Conservation (phyloP, 352 stramenopile genomes). For the Phytophthora tentaculata region DNA sequence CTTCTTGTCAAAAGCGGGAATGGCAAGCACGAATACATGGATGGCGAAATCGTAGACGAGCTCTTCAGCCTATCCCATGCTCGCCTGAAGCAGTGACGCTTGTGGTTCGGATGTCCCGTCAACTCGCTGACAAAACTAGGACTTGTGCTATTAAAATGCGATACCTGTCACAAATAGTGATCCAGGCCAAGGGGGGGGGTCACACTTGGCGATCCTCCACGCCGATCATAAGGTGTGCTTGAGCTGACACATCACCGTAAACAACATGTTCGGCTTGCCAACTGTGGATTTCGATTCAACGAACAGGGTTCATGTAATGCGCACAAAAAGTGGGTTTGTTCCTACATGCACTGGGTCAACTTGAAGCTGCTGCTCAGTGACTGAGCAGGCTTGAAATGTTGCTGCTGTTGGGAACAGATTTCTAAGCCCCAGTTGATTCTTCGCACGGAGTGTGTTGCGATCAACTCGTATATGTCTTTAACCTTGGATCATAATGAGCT, state of each 20-base stretch:
- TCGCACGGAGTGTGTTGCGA: neutral
- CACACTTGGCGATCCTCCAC: neutral
- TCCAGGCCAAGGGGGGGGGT: neutral
- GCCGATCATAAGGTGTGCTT: too few species aligned
- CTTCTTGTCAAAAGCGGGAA: conserved; percentile 6
- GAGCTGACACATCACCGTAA: neutral
- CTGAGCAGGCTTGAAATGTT: too few species aligned
- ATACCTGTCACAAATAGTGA: conserved; percentile 1
- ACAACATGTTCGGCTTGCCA: neutral
- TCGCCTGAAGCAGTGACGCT: neutral
- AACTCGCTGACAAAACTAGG: neutral
- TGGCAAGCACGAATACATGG: neutral
- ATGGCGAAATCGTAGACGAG: neutral
- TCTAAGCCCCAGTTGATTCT: too few species aligned
- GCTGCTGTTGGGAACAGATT: too few species aligned
- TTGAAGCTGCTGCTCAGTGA: neutral
- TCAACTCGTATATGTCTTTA: too few species aligned
- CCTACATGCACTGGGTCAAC: neutral
- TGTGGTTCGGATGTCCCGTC: neutral
- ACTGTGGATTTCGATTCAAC: neutral
- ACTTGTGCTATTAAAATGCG: neutral
- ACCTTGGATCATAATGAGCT: neutral
- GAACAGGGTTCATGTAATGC: neutral
- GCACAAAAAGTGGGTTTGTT: neutral
- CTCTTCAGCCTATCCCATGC: conserved; percentile 9